Evolutionary conservation across 306 rosid genomes (phyloP), one percentile per base, ranked within the genome.

Genomic region (Carpinus viminea): DNA sequence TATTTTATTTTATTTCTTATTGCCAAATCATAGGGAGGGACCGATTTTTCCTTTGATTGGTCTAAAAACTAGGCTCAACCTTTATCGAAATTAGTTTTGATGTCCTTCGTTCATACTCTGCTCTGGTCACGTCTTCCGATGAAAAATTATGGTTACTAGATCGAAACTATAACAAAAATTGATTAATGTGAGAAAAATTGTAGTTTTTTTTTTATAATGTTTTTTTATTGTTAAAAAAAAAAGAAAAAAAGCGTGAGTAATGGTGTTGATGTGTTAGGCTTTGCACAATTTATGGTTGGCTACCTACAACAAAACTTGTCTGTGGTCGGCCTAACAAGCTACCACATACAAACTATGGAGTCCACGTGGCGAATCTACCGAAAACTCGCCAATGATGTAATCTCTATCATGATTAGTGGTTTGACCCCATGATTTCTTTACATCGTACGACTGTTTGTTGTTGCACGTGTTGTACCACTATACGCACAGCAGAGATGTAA

Each of bases 71-170:
- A 38, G 43, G 43, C 43, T 38, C 5, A 5, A 38, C 43, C 43
- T 41, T 41, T 41, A 41, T 41, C 7, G 5, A 38, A 3, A 38
- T 38, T 38, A 38, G 43, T 0, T 38, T 38, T 38, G 5, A 38
- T 6, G 6, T 4, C 6, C 45, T 41, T 5, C 8, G 8, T 41
- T 41, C 1, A 41, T 5, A 7, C 45, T 41, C 1, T 41, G 45
- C 0, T 41, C 1, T 5, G 8, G 1, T 41, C 0, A 0, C 8
- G 0, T 41, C 1, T 41, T 6, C 0, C 45, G 1, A 41, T 41
- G 45, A 41, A 41, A 41, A 41, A 41, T 41, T 41, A 5, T 0
- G 45, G 1, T 41, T 41, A 24, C 26, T 24, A 1, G 26, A 24
- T 24, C 26, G 26, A 24, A 24, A 24, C 26, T 24, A 24, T 24